Conservation (phyloP, 1,139 yeast genomes). For the Pichia kudriavzevii region DNA sequence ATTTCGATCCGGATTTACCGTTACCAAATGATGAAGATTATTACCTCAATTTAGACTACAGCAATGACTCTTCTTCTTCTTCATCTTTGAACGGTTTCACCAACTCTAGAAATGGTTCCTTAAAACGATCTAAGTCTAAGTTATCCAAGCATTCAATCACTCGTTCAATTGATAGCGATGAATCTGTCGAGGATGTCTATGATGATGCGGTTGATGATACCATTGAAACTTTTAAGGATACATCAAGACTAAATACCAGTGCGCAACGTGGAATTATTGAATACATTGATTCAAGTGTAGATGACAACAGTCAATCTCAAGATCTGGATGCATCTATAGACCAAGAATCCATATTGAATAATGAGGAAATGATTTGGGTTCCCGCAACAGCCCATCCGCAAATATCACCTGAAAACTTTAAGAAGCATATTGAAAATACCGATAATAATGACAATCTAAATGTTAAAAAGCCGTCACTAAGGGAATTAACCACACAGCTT, state of each 20-base stretch:
- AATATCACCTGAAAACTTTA: constrained; percentile 85
- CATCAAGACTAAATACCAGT: neutral
- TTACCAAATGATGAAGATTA: constrained; percentile 28
- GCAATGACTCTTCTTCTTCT: too few relatives aligned
- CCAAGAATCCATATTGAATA: too few relatives aligned
- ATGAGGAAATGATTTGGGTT: constrained; percentile 67
- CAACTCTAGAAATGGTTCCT: neutral
- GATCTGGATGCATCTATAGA: constrained; percentile 25
- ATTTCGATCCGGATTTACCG: constrained; percentile 52
- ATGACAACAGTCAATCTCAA: too few relatives aligned
- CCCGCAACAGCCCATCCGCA: constrained; percentile 94
- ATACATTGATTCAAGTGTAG: constrained; percentile 15
- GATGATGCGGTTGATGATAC: constrained; percentile 3
- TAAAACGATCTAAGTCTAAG: constrained; percentile 11
- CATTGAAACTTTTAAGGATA: neutral
- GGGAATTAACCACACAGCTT: constrained; percentile 59
- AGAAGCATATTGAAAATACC: constrained; percentile 71
- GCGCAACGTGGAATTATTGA: constrained; percentile 7
- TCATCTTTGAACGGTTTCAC: neutral
- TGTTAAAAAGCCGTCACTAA: constrained; percentile 43
- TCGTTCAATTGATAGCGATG: constrained; percentile 1
- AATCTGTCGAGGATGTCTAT: neutral
- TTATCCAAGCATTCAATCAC: constrained; percentile 10
- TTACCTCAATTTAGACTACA: too few relatives aligned
- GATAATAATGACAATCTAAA: constrained; percentile 28